These are phyloP conservation scores for Phytophthora capsici DNA, from an alignment of 352 stramenopile genomes.

Conservation along the genomic window DNA sequence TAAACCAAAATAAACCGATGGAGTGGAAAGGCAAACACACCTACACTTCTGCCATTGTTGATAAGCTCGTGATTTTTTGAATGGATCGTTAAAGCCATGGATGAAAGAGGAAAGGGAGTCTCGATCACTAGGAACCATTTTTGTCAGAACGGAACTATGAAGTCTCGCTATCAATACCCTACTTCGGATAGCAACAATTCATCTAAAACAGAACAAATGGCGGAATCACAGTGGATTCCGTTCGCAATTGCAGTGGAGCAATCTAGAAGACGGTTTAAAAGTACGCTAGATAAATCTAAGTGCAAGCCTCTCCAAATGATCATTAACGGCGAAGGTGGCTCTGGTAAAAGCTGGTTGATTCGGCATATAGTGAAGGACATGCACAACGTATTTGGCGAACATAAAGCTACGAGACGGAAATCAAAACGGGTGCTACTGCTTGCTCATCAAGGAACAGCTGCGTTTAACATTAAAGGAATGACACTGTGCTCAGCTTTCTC, in stretches of 20 bases:
- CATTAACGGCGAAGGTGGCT: slow-evolving; percentile 1
- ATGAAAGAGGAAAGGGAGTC: too few species aligned
- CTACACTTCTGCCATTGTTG: too few species aligned
- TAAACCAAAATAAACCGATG: too few species aligned
- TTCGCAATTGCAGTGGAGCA: not conserved
- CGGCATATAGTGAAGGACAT: slow-evolving; percentile 1
- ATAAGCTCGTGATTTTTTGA: too few species aligned
- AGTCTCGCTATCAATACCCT: not conserved
- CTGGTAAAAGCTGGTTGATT: not conserved
- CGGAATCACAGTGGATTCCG: not conserved
- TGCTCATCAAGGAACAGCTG: too few species aligned
- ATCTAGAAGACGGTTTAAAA: not conserved
- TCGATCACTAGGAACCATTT: too few species aligned
- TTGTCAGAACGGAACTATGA: too few species aligned
- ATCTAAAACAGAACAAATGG: not conserved
- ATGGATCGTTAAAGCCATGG: too few species aligned
- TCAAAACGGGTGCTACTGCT: not conserved
- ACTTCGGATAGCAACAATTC: too few species aligned
- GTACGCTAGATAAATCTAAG: not conserved
- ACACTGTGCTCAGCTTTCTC: not conserved
- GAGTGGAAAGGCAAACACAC: too few species aligned
- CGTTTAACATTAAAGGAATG: slow-evolving; percentile 7
- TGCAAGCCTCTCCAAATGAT: not conserved
- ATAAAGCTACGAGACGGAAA: not conserved
- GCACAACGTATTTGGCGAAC: not conserved